Base-by-base conservation (phyloP, 1,284 basidiomycete genomes). In the Trametes hirsuta region DNA sequence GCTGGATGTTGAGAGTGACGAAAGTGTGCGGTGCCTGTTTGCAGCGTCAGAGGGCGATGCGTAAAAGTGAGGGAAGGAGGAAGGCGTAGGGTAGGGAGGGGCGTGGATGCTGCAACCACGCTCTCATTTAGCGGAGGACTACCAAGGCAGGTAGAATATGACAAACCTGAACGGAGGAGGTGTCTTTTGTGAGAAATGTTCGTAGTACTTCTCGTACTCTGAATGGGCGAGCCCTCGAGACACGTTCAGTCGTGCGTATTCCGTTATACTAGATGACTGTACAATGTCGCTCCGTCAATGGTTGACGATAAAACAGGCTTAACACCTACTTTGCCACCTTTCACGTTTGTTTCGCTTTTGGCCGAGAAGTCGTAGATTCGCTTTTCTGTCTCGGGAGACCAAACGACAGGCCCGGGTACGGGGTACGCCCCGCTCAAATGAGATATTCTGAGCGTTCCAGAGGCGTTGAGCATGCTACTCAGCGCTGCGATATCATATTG, bases 351-450 rank as follows among this genome's bases (percentile, higher is more conserved):
- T 15, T 63, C 64, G 24, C 68, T 59, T 30, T 61, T 56, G 3
- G 70, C 67, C 2, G 86, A 84, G 59, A 88, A 80, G 62, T 84
- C 81, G 64, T 75, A 77, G 37, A 78, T 63, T 37, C 67, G 70
- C 54, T 59, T 59, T 10, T 72, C 74, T 25, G 79, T 71, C 47
- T 74, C 72, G 15, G 51, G 47, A 37, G 53, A 54, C 35, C 64
- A 61, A 44, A 68, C 50, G 57, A 71, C 54, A 24, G 71, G 58
- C 9, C 68, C 69, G 1, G 64, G 47, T 15, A 82, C 64, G 1
- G 84, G 86, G 47, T 87, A 77, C 3, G 77, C 69, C 8, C 90
- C 90, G 50, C 74, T 73, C 12, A 93, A 77, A 44, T 84, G 77
- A n/a, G 79, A 80, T 63, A 91, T 84, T 12, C 80, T 81, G 51